Conservation (phyloP, 169 alveolate genomes). For the Cryptosporidium ubiquitum region DNA sequence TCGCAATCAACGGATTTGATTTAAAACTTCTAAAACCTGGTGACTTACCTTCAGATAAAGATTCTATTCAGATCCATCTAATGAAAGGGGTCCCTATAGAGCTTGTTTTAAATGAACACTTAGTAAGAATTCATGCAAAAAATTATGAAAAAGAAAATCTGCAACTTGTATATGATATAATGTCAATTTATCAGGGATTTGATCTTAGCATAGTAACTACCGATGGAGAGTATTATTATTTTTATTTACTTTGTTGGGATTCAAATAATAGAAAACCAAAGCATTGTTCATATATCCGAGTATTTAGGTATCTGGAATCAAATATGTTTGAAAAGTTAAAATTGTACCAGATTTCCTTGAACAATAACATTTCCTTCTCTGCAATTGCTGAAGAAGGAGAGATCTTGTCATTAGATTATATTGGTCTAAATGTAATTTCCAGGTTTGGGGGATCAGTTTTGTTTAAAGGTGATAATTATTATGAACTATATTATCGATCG, state of each 20-base stretch:
- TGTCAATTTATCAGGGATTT: constrained; percentile 35
- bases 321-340: constrained; percentile 15
- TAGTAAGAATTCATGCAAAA: constrained; percentile 13
- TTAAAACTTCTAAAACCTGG: not conserved
- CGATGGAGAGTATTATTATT: not conserved
- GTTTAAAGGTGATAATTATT: not conserved
- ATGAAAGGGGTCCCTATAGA: constrained; percentile 40
- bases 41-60: constrained; percentile 1
- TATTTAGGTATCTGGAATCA: constrained; percentile 47
- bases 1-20: not conserved
- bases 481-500: constrained; percentile 24
- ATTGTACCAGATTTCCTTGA: constrained; percentile 32
- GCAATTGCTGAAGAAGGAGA: constrained; percentile 39
- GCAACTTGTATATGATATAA: constrained; percentile 1
- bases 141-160: not conserved
- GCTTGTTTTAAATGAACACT: constrained; percentile 4
- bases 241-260: constrained; percentile 13
- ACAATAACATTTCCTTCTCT: constrained; percentile 7
- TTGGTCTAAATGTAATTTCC: constrained; percentile 20
- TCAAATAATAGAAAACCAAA: not conserved
- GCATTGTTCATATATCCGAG: constrained; percentile 20
- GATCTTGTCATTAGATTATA: constrained; percentile 9
- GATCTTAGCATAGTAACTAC: constrained; percentile 20
- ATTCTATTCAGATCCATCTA: not conserved
- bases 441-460: constrained; percentile 58